Conservation (phyloP, 2,329 filamentous ascomycete genomes). For the Epichloe brachyelytri region DNA sequence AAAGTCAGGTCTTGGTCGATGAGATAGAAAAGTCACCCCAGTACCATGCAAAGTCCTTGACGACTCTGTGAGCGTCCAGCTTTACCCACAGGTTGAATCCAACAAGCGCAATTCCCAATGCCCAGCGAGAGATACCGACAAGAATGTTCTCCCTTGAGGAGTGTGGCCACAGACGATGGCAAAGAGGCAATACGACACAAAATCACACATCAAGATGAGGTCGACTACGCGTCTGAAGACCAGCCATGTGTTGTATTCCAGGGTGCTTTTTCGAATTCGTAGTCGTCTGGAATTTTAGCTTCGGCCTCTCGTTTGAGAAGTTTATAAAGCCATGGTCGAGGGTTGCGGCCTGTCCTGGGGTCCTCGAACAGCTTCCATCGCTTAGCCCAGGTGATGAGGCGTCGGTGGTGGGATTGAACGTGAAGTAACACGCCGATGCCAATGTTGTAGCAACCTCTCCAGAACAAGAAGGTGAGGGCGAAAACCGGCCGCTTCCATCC, state of each 20-base stretch:
- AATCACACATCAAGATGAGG: conserved; percentile 97
- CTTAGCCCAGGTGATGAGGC: conserved; percentile 76
- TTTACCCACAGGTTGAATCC: conserved; percentile 98
- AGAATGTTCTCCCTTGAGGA: conserved; percentile 58
- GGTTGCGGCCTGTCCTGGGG: conserved; percentile 67
- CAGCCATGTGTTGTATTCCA: conserved; percentile 99
- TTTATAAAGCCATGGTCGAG: conserved; percentile 67
- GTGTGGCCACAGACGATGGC: conserved; percentile 74
- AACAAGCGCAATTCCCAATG: conserved; percentile 62
- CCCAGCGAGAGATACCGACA: conserved; percentile 66
- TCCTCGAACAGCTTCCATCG: conserved; percentile 78
- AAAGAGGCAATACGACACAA: conserved; percentile 92
- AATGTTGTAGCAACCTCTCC: conserved; percentile 83
- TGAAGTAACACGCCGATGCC: conserved; percentile 86
- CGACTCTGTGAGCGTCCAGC: conserved; percentile 89
- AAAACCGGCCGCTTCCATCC: conserved; percentile 63
- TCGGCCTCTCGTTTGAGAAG: conserved; percentile 83
- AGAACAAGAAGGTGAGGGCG: conserved; percentile 76
- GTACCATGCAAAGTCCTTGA: conserved; percentile 99
- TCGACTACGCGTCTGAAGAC: conserved; percentile 92
- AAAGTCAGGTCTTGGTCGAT: conserved; percentile 97
- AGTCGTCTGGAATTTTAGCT: conserved; percentile 87
- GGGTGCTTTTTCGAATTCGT: conserved; percentile 84
- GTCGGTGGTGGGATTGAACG: conserved; percentile 79
- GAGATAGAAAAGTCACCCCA: conserved; percentile 99